These are phyloP conservation scores for Byssoonygena ceratinophila DNA, from an alignment of 2,329 filamentous ascomycete species.

Conservation along the genomic window DNA sequence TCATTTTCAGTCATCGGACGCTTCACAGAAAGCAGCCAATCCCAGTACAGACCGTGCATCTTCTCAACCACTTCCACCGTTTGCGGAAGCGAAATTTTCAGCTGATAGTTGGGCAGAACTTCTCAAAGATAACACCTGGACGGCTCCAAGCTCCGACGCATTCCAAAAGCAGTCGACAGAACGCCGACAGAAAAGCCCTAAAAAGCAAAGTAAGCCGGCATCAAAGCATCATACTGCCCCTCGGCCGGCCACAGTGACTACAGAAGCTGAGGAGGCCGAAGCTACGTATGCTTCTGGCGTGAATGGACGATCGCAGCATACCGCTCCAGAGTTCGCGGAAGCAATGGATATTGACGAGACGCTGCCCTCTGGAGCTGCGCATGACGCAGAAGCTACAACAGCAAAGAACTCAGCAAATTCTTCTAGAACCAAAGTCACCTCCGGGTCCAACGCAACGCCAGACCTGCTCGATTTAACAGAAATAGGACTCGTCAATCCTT, in stretches of 20 bases:
- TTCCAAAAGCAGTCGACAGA: constrained; percentile 21
- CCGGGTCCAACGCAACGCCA: constrained; percentile 3
- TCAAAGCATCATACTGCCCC: constrained; percentile 24
- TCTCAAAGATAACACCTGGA: constrained; percentile 28
- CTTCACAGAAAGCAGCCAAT: constrained; percentile 4
- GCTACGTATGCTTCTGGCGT: constrained; percentile 23
- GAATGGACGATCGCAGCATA: constrained; percentile 2
- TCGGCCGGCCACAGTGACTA: constrained; percentile 29
- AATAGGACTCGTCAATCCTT: constrained; percentile 42
- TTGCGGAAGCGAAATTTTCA: constrained; percentile 29
- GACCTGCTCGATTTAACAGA: constrained; percentile 40
- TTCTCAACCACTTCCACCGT: constrained; percentile 17
- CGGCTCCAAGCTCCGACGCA: constrained; percentile 24
- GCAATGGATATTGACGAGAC: constrained; percentile 41
- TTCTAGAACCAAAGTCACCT: not conserved
- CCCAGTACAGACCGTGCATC: constrained; percentile 8
- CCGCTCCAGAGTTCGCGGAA: constrained; percentile 25
- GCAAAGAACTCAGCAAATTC: not conserved
- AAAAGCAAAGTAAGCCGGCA: constrained; percentile 25
- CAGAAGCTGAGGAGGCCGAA: constrained; percentile 32
- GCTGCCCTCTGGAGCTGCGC: constrained; percentile 15
- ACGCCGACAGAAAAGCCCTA: constrained; percentile 25
- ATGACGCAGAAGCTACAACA: constrained; percentile 5
- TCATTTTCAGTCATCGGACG: constrained; percentile 13
- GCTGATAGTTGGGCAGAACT: constrained; percentile 32